phyloP scores from a whole-genome alignment of 202 grass and related monocot genomes.

The Miscanthus sacchariflorus region DNA sequence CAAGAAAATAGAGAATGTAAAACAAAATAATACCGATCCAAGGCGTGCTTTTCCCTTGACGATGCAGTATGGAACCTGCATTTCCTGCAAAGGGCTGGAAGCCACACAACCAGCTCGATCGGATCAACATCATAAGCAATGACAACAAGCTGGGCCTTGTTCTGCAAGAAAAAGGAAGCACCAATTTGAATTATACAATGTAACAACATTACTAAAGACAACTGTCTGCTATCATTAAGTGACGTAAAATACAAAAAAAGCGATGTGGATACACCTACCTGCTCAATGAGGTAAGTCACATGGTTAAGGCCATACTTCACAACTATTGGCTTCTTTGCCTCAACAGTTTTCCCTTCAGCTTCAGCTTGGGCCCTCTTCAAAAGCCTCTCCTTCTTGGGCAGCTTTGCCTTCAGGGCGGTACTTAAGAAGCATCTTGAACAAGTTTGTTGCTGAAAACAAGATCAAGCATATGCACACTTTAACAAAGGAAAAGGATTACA shows the following conservation, averaged over 20 bases:
- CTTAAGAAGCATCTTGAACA: conserved; percentile 24
- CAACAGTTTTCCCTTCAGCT: conserved; percentile 21
- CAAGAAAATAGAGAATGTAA: too few species aligned
- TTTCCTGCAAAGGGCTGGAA: not conserved
- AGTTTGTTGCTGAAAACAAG: not conserved
- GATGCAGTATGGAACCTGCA: too few species aligned
- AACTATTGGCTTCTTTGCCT: not conserved
- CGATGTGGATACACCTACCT: not conserved
- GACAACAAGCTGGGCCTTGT: conserved; percentile 3
- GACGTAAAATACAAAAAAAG: too few species aligned
- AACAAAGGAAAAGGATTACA: too few species aligned
- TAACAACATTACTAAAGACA: too few species aligned
- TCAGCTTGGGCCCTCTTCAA: conserved; percentile 1
- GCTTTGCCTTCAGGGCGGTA: conserved; percentile 20
- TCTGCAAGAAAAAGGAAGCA: not conserved
- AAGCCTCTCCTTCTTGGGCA: conserved; percentile 28
- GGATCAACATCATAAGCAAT: conserved; percentile 11
- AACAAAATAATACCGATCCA: too few species aligned
- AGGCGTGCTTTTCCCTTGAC: too few species aligned
- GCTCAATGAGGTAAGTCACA: conserved; percentile 3
- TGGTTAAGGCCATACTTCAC: conserved; percentile 9
- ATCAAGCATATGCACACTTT: too few species aligned
- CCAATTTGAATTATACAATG: too few species aligned
- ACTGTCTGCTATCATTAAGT: too few species aligned
- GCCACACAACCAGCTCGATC: conserved; percentile 25